A percentile compares a stretch with the other conserved stretches of the same genome.
Conservation (phyloP, 2,329 filamentous ascomycete species). For the Aspergillus transmontanensis region DNA sequence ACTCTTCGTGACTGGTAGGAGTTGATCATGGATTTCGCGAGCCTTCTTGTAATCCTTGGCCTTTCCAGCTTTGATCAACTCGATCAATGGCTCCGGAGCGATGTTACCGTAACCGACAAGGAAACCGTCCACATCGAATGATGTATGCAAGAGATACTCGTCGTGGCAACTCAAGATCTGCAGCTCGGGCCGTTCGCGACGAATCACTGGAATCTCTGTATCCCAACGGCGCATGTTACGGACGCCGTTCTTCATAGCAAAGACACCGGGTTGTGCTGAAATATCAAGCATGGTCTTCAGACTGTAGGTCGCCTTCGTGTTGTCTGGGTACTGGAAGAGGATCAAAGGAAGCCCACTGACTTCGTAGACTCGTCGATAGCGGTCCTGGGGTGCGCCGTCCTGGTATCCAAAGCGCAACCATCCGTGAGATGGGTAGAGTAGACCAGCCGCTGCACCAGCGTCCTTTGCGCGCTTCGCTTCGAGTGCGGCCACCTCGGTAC, state of each 20-base stretch:
- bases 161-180: slow-evolving; percentile 57
- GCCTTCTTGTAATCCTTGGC: slow-evolving; percentile 53
- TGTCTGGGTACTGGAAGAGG: slow-evolving; percentile 58
- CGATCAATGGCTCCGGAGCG: slow-evolving; percentile 53
- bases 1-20: slow-evolving; percentile 56
- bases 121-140: slow-evolving; percentile 57
- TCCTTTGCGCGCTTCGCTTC: slow-evolving; percentile 54
- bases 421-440: slow-evolving; percentile 57
- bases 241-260: slow-evolving; percentile 61
- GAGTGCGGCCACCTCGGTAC: slow-evolving; percentile 55
- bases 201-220: slow-evolving; percentile 57
- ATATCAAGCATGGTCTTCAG: slow-evolving; percentile 58
- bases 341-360: slow-evolving; percentile 54
- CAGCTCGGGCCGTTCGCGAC: slow-evolving; percentile 51
- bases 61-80: slow-evolving; percentile 56
- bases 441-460: slow-evolving; percentile 54
- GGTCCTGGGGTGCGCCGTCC: slow-evolving; percentile 54
- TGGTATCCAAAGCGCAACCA: slow-evolving; percentile 61
- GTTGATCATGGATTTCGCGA: slow-evolving; percentile 52
- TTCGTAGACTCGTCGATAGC: slow-evolving; percentile 55
- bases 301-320: slow-evolving; percentile 56
- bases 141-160: slow-evolving; percentile 56
- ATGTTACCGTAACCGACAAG: slow-evolving; percentile 59
- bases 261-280: slow-evolving; percentile 54
- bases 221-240: slow-evolving; percentile 62